These are phyloP conservation scores for Artemisia tridentata DNA, from an alignment of 129 eudicot genomes.

Conservation along the genomic window DNA sequence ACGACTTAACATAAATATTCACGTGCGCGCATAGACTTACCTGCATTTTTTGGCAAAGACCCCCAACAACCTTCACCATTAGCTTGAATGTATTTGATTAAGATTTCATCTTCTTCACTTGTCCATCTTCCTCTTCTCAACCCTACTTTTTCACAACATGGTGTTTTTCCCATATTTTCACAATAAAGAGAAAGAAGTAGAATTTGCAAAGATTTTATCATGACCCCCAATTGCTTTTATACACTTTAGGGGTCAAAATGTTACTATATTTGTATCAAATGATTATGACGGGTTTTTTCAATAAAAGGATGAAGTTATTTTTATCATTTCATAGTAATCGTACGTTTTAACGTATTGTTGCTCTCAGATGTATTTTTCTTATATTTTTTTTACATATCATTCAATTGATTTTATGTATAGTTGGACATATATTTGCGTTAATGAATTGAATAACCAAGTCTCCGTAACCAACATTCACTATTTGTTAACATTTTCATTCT, in stretches of 20 bases:
- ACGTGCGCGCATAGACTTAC: slow-evolving; percentile 17
- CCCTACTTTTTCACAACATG: slow-evolving; percentile 82
- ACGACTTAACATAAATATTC: neutral
- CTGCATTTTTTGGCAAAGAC: slow-evolving; percentile 79
- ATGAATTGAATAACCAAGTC: no score
- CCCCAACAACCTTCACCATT: slow-evolving; percentile 85
- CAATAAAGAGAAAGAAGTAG: neutral
- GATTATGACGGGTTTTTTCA: no score
- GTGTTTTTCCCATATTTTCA: slow-evolving; percentile 61
- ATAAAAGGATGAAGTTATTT: no score
- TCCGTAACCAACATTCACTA: no score
- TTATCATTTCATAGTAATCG: no score
- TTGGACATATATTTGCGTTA: no score
- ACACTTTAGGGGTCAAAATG: neutral
- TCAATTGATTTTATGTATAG: no score
- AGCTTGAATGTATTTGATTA: slow-evolving; percentile 57
- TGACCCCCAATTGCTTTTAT: neutral
- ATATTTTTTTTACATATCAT: no score
- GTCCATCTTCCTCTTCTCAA: slow-evolving; percentile 77
- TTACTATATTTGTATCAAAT: neutral
- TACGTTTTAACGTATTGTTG: no score
- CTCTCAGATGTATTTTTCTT: no score
- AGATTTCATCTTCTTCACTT: slow-evolving; percentile 61
- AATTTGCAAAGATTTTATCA: neutral
- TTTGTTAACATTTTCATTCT: no score